Evolutionary conservation across 345 rosid species (phyloP).

Genomic region (Cochlearia excelsa): DNA sequence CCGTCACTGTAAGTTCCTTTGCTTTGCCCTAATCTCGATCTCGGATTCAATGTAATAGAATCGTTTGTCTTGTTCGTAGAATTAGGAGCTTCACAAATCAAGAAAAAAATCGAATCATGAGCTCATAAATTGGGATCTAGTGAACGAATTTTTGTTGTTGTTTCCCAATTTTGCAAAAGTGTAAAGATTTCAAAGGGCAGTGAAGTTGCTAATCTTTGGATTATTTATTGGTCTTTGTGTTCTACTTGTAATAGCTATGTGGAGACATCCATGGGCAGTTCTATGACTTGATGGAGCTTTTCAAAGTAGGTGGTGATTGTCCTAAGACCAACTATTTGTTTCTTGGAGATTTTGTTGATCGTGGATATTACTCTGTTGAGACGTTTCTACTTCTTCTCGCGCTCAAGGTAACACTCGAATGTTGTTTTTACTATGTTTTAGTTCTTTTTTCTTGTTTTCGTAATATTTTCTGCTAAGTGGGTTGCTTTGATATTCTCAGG

Average conservation of each 20-base stretch:
- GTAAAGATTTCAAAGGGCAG: background rate
- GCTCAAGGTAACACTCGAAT: background rate
- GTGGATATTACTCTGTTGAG: constrained; percentile 93
- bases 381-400: constrained; percentile 39
- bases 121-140: background rate
- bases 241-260: constrained; percentile 45
- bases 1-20: constrained; percentile 66
- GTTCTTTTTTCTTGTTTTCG: background rate
- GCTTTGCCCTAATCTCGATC: constrained; percentile 28
- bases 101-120: too few species aligned
- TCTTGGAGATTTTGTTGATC: constrained; percentile 82
- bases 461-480: background rate
- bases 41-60: background rate
- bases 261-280: constrained; percentile 97
- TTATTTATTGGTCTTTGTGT: background rate
- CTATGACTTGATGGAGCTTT: constrained; percentile 92
- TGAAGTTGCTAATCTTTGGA: constrained; percentile 15
- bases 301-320: constrained; percentile 86
- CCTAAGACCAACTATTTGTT: constrained; percentile 90
- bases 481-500: background rate
- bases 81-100: background rate
- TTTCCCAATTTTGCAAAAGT: constrained; percentile 3
- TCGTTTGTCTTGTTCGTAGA: background rate
- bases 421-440: background rate
- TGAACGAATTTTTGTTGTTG: background rate